Conservation (phyloP, 2,329 filamentous ascomycete species). For the Colletotrichum incanum region DNA sequence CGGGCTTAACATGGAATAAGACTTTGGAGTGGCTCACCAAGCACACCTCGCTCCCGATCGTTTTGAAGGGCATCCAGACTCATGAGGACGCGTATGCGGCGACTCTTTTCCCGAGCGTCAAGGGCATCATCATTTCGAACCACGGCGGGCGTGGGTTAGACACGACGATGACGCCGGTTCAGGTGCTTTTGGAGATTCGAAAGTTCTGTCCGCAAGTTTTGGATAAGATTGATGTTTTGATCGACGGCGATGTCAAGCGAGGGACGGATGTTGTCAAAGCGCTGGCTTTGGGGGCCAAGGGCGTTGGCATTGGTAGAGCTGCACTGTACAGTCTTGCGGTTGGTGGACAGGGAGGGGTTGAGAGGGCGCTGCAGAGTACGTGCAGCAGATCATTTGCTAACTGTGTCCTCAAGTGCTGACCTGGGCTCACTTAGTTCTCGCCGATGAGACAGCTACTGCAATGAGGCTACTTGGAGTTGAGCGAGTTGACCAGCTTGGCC, state of each 20-base stretch:
- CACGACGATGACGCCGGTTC: conserved; percentile 43
- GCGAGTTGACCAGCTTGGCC: conserved; percentile 44
- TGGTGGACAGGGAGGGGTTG: conserved; percentile 69
- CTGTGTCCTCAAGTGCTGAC: not conserved
- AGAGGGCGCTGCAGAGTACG: conserved; percentile 70
- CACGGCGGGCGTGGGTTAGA: conserved; percentile 72
- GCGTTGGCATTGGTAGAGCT: conserved; percentile 68
- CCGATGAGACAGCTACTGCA: conserved; percentile 48
- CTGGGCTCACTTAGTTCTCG: conserved; percentile 43
- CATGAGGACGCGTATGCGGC: conserved; percentile 61
- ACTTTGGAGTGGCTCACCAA: conserved; percentile 65
- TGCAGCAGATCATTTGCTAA: conserved; percentile 28
- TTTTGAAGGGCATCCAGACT: conserved; percentile 71
- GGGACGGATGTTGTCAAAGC: conserved; percentile 71
- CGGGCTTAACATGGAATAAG: conserved; percentile 67
- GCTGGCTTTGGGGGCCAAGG: conserved; percentile 67
- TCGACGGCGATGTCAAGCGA: conserved; percentile 68
- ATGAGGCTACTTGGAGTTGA: conserved; percentile 49
- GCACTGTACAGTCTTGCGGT: conserved; percentile 65
- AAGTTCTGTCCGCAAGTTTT: conserved; percentile 64
- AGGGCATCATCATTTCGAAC: conserved; percentile 70
- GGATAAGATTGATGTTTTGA: conserved; percentile 64
- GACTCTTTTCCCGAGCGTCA: conserved; percentile 52
- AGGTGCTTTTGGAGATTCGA: conserved; percentile 68
- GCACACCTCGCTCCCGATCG: conserved; percentile 64